Conservation (phyloP, 805 yeast genomes). For the Myxozyma lipomycoides region DNA sequence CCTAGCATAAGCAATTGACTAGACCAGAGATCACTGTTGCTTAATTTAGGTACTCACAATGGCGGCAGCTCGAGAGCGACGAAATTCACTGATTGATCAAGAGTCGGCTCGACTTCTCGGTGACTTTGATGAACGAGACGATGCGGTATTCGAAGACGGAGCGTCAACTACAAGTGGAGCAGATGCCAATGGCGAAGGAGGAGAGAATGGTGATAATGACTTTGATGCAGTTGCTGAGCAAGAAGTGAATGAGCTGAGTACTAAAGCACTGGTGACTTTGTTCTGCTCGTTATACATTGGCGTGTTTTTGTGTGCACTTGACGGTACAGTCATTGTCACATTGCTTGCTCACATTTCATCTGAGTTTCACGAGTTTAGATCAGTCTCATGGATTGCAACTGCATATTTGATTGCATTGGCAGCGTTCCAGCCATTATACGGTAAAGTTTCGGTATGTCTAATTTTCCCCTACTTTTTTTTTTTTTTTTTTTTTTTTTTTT, state of each 20-base stretch:
- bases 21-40: too few relatives aligned
- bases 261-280: conserved; percentile 22
- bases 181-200: conserved; percentile 2
- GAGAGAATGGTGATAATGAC: neutral
- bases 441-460: conserved; percentile 46
- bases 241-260: conserved; percentile 23
- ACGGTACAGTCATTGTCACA: conserved; percentile 52
- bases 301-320: conserved; percentile 49
- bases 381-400: conserved; percentile 69
- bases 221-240: conserved; percentile 12
- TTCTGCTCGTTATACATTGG: conserved; percentile 37
- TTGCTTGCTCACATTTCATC: conserved; percentile 53
- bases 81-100: conserved; percentile 24
- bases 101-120: conserved; percentile 50
- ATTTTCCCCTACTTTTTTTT: neutral
- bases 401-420: conserved; percentile 65
- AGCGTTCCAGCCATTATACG: conserved; percentile 74
- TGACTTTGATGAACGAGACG: conserved; percentile 36
- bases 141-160: conserved; percentile 10
- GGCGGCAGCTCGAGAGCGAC: conserved; percentile 24
- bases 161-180: conserved; percentile 3
- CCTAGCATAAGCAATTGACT: too few relatives aligned
- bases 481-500: too few relatives aligned
- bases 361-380: conserved; percentile 50
- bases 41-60: too few relatives aligned